Percentiles rank a stretch among this genome's conserved stretches.
These are phyloP conservation scores for Dioszegia aurantiaca DNA, from an alignment of 768 basidiomycete species.

Conservation along the genomic window DNA sequence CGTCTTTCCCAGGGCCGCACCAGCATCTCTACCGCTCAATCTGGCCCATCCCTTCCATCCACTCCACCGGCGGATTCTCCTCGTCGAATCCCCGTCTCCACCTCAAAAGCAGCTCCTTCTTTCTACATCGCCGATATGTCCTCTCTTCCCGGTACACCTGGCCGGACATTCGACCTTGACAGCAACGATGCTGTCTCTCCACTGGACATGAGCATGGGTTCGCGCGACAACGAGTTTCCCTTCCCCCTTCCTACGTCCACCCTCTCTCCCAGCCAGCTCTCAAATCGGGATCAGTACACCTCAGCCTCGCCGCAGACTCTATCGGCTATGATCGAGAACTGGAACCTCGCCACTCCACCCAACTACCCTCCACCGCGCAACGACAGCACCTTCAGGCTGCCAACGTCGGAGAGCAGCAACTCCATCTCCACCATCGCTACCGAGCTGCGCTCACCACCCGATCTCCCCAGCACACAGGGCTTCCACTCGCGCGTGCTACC, in stretches of 20 bases:
- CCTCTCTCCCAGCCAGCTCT: not conserved
- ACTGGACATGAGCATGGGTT: not conserved
- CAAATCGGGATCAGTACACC: not conserved
- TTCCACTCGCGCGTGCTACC: conserved; percentile 8
- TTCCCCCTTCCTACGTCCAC: not conserved
- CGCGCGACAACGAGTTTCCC: not conserved
- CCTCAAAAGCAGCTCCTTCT: not conserved
- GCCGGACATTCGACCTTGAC: not conserved
- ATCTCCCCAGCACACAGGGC: conserved; percentile 6
- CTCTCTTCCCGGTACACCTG: not conserved
- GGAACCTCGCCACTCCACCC: conserved; percentile 13
- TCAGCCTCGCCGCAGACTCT: conserved; percentile 4
- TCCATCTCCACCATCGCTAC: conserved; percentile 7
- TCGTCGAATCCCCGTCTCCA: not conserved
- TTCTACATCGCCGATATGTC: conserved; percentile 9
- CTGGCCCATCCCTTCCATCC: not conserved
- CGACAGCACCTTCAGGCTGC: conserved; percentile 12
- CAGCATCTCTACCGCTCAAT: conserved; percentile 12
- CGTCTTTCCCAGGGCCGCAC: conserved; percentile 7
- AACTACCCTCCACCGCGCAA: not conserved
- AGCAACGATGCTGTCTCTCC: not conserved
- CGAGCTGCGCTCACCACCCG: conserved; percentile 10
- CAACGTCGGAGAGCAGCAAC: conserved; percentile 1
- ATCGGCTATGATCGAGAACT: conserved; percentile 11
- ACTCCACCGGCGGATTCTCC: not conserved